Conservation (phyloP, 306 rosid genomes). For the Vigna unguiculata region DNA sequence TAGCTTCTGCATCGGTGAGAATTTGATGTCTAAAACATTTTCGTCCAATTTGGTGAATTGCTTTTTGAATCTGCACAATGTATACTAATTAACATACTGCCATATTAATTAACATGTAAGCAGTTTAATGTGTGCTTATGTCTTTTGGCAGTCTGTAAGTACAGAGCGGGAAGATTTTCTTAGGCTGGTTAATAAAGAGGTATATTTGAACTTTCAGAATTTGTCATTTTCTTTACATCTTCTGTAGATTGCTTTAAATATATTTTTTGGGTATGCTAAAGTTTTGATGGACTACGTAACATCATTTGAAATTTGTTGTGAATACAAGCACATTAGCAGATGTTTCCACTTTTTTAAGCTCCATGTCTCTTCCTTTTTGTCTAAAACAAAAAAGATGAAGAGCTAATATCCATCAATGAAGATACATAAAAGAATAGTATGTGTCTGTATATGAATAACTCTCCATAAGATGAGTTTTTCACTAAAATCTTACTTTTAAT, state of each 20-base stretch:
- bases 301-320: not conserved
- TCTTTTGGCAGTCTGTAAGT: conserved; percentile 83
- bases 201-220: conserved; percentile 45
- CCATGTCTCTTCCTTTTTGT: not conserved
- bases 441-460: not conserved
- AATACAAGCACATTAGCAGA: not conserved
- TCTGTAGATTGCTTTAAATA: conserved; percentile 30
- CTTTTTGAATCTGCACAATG: not conserved
- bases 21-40: conserved; percentile 39
- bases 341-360: not conserved
- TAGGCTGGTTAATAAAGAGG: conserved; percentile 94
- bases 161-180: conserved; percentile 96
- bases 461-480: not conserved
- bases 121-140: conserved; percentile 2
- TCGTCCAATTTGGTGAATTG: conserved; percentile 24
- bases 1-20: conserved; percentile 98
- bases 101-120: not conserved
- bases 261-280: not conserved
- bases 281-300: conserved; percentile 1
- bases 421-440: not conserved
- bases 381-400: not conserved
- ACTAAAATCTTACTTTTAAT: not conserved
- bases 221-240: conserved; percentile 28
- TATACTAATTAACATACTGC: not conserved
- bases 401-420: not conserved